Conservation (phyloP, 2,329 filamentous ascomycete species). For the Nothopassalora personata region DNA sequence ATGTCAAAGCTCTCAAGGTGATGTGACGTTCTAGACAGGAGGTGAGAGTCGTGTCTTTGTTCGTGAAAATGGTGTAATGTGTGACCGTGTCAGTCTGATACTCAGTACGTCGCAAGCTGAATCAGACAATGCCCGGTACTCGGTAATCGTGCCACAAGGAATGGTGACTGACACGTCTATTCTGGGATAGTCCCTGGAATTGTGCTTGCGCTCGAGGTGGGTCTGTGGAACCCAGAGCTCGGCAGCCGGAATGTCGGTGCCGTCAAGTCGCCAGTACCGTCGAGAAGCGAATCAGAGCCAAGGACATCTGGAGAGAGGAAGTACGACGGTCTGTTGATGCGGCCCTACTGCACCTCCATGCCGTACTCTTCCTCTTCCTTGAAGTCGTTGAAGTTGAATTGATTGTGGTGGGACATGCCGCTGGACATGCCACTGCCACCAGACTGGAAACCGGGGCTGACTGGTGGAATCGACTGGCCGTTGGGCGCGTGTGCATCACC, state of each 20-base stretch:
- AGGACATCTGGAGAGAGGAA: background rate
- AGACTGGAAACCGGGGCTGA: conserved; percentile 53
- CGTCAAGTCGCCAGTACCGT: background rate
- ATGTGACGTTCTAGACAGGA: conserved; percentile 8
- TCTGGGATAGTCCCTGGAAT: conserved; percentile 4
- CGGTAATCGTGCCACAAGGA: conserved; percentile 13
- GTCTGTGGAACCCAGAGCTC: conserved; percentile 3
- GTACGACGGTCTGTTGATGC: conserved; percentile 13
- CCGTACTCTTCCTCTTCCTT: conserved; percentile 93
- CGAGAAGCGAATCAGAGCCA: background rate
- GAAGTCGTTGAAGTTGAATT: conserved; percentile 53
- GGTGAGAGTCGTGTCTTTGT: conserved; percentile 8
- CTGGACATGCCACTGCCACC: conserved; percentile 60
- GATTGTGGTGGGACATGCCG: conserved; percentile 43
- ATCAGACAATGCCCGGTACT: conserved; percentile 13
- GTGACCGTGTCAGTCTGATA: conserved; percentile 11
- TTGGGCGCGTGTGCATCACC: conserved; percentile 49
- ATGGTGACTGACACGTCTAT: conserved; percentile 6
- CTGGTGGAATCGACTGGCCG: conserved; percentile 29
- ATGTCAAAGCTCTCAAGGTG: conserved; percentile 13
- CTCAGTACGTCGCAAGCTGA: conserved; percentile 11
- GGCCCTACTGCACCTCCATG: conserved; percentile 57
- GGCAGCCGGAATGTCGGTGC: conserved; percentile 1
- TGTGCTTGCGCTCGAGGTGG: conserved; percentile 9
- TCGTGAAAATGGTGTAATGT: conserved; percentile 10